Base-by-base conservation (phyloP, 2,329 filamentous ascomycete genomes). In the Rutstroemia sydowiana region DNA sequence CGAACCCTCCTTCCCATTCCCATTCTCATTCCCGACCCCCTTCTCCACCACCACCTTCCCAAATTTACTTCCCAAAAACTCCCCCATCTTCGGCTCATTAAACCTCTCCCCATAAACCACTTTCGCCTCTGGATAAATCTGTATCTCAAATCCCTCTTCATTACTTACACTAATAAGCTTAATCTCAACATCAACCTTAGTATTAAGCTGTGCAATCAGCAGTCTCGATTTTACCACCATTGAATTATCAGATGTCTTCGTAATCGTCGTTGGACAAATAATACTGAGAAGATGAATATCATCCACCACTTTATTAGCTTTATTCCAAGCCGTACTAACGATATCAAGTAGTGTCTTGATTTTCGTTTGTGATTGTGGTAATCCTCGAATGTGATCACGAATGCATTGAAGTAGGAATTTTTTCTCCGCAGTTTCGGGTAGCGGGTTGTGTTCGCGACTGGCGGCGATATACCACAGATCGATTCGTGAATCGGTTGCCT, bases 41-140 rank as follows among this genome's bases (percentile, higher is more conserved):
- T 52, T 65, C 54, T 57, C 58, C 45, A 58, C 52, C 3, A 63
- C 59, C 26, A 44, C 45, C 47, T 60, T 55, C 43, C 73, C 68
- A 62, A 84, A 70, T 65, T 76, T 74, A 32, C 76, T 75, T 11
- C 71, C 67, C 56, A 93, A 64, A 59, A 87, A 90, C 51, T 88
- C 85, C n/a, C 71, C 73, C 73, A 93, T 84, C 68, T 88, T 90
- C 45, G 74, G 78, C 57, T 82, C 80, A 57, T 88, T 87, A 66
- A 91, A 90, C 54, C 78, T 75, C 69, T 92, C 87, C 0, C 88
- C 88, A 65, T 93, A 93, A 2, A 89, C 72, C 1, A 91, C 80
- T 48, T 73, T 74, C 0, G 82, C 85, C 20, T 70, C 71, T 1
- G 76, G 73, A 5, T 69, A 69, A 21, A 86, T 70, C 13, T 68